phyloP scores from a whole-genome alignment of 495 filamentous ascomycete species.

The Hypoxylon subgilvum region DNA sequence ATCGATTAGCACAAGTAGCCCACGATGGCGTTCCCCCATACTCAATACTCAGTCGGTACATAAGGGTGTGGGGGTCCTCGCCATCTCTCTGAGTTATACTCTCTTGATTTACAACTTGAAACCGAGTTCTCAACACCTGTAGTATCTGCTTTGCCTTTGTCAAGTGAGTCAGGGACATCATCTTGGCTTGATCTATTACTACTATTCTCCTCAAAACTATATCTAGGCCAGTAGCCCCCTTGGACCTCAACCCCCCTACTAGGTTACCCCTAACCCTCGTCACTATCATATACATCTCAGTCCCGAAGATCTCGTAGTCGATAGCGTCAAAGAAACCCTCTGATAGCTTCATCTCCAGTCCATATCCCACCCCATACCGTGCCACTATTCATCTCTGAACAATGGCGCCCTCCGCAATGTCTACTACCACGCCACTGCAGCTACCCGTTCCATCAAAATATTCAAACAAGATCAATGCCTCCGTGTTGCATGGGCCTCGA shows the following conservation, averaged over 20 bases:
- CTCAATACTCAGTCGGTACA: constrained; percentile 28
- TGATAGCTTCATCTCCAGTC: constrained; percentile 7
- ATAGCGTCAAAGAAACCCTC: background rate
- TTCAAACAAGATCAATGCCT: constrained; percentile 53
- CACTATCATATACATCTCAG: constrained; percentile 21
- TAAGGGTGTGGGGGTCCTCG: constrained; percentile 32
- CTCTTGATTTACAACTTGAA: constrained; percentile 13
- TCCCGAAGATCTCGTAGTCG: constrained; percentile 7
- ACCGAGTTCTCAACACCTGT: constrained; percentile 16
- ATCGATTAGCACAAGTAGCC: constrained; percentile 17
- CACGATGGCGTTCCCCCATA: constrained; percentile 16
- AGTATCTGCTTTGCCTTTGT: constrained; percentile 17
- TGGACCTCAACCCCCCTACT: constrained; percentile 18
- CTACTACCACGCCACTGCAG: constrained; percentile 52
- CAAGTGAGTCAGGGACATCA: constrained; percentile 16
- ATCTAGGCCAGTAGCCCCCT: constrained; percentile 2
- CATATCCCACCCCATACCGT: constrained; percentile 39
- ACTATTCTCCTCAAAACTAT: constrained; percentile 20
- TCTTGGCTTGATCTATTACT: constrained; percentile 12
- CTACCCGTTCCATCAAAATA: constrained; percentile 49
- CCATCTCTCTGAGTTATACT: constrained; percentile 7
- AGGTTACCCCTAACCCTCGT: constrained; percentile 18
- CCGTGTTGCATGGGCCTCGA: constrained; percentile 58
- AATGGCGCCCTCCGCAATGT: constrained; percentile 56
- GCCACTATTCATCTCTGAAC: constrained; percentile 24